Evolutionary conservation across 2,329 filamentous ascomycete genomes (phyloP), one percentile per base, ranked within the genome.

Genomic region (Pseudogymnoascus verrucosus): DNA sequence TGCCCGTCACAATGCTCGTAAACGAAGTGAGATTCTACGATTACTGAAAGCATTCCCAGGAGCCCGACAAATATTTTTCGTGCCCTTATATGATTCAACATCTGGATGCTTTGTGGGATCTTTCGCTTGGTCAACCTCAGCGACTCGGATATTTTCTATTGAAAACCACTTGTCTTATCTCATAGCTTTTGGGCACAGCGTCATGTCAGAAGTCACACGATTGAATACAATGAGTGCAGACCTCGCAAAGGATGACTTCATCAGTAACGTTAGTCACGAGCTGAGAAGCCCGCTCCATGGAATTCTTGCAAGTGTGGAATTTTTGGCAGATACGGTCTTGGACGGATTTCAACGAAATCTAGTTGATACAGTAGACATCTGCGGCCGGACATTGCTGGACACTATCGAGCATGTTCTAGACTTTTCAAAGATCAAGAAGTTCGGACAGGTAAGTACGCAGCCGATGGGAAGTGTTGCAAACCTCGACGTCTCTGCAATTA

Each of bases 351-450:
- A 84, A 64, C 72, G 75, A 10, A 77, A 79, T 11, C 73, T 80
- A 1, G 70, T 80, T 0, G 74, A 78, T 4, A 79, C 79, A 0
- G 79, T 84, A 44, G 78, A 83, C 60, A 79, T 76, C 1, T 84
- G 80, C 37, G 78, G 78, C 2, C 75, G 77, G 21, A 84, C 82
- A 0, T 73, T 84, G 1, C 74, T 82, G 0, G 80, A 84, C 66
- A 82, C 80, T 0, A 78, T 81, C 12, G 80, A 84, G 57, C 80
- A 82, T 51, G 73, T 83, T 1, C 74, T 82, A 0, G 79, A 81
- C 61, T 84, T 79, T 62, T 81, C 80, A 60, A 84, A 85, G 65
- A 81, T 86, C 62, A 80, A 81, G 66, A 78, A 68, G 0, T 72
- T 72, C 28, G 68, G 71, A 28, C 67, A 64, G 11, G 61, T 66